Percentiles rank a stretch among this genome's conserved stretches.
These are phyloP conservation scores for Penicillium canariense DNA, from an alignment of 495 filamentous ascomycete genomes.

Conservation along the genomic window DNA sequence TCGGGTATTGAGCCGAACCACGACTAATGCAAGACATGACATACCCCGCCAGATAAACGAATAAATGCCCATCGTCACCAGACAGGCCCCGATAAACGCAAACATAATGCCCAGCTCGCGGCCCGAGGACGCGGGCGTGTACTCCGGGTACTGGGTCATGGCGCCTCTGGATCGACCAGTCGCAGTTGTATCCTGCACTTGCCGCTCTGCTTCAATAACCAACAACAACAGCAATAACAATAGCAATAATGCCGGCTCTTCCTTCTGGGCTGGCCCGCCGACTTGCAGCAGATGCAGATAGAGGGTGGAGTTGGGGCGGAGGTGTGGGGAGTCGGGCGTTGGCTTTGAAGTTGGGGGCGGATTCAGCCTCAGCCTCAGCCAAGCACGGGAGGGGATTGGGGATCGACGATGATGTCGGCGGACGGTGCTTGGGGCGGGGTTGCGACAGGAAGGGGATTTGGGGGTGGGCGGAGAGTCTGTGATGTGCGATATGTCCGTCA, in stretches of 20 bases:
- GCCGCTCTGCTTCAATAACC: too few species aligned
- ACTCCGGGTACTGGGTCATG: conserved; percentile 26
- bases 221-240: too few species aligned
- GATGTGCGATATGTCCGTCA: too few species aligned
- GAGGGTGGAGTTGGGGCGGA: not conserved
- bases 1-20: too few species aligned
- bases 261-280: too few species aligned
- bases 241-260: too few species aligned
- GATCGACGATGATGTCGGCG: not conserved
- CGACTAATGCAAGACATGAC: not conserved
- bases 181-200: too few species aligned
- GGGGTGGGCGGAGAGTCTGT: too few species aligned
- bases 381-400: not conserved
- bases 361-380: not conserved
- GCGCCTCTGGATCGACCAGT: not conserved
- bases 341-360: not conserved
- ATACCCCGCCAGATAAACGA: conserved; percentile 38
- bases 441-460: not conserved
- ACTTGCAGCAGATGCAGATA: not conserved
- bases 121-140: conserved; percentile 29
- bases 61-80: conserved; percentile 40
- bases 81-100: conserved; percentile 38
- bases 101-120: conserved; percentile 46
- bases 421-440: not conserved
- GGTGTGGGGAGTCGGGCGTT: not conserved